Evolutionary conservation across 768 basidiomycete genomes (phyloP).

Genomic region (Podaxis rugospora): DNA sequence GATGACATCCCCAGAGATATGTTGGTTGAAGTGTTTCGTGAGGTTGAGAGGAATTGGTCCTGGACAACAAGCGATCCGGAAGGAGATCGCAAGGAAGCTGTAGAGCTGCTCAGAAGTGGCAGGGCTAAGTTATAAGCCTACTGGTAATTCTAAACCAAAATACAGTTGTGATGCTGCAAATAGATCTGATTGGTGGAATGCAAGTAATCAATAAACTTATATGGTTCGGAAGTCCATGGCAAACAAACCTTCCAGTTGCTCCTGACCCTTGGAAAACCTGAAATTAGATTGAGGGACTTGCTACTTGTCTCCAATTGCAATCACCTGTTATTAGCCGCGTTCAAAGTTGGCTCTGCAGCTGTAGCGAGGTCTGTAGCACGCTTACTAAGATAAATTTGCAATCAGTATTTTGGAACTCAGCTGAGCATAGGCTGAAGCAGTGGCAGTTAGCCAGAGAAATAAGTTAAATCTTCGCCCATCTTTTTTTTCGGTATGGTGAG

Average conservation of each 20-base stretch:
- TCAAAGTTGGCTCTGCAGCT: no score
- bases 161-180: background rate
- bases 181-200: background rate
- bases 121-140: background rate
- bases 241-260: background rate
- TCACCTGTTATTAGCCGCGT: no score
- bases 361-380: no score
- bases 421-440: no score
- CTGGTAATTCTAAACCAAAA: background rate
- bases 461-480: no score
- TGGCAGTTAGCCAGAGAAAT: no score
- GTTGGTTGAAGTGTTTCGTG: slow-evolving; percentile 16
- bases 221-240: background rate
- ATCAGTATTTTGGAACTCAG: no score
- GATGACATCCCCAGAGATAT: slow-evolving; percentile 19
- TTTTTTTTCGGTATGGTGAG: no score
- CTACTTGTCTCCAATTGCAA: no score
- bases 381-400: no score
- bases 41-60: slow-evolving; percentile 18
- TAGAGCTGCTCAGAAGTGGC: background rate
- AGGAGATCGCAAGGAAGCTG: slow-evolving; percentile 18
- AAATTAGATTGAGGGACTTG: no score
- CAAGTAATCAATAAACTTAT: background rate
- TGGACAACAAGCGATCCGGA: slow-evolving; percentile 24
- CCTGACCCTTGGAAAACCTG: no score